Percentiles rank a stretch among this genome's conserved stretches.
phyloP scores from a whole-genome alignment of 2,329 filamentous ascomycete genomes.

The Metarhizium album region DNA sequence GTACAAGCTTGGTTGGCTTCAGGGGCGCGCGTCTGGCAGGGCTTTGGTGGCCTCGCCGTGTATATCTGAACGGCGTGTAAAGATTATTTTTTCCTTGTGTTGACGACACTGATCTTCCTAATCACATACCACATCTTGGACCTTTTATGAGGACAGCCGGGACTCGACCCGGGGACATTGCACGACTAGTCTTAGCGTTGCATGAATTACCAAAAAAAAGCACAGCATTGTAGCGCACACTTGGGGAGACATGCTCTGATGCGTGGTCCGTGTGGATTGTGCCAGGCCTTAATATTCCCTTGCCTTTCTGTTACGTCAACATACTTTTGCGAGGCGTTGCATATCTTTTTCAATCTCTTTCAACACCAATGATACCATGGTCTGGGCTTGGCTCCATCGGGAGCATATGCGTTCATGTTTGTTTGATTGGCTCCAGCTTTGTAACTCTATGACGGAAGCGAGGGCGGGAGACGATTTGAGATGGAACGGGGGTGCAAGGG shows the following conservation, averaged over 20 bases:
- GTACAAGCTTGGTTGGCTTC: neutral
- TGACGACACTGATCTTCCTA: neutral
- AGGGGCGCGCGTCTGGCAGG: neutral
- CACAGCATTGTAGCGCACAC: neutral
- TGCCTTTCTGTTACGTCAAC: conserved; percentile 8
- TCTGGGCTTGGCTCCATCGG: conserved; percentile 9
- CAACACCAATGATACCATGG: conserved; percentile 20
- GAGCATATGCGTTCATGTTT: conserved; percentile 7
- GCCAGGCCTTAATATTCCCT: conserved; percentile 9
- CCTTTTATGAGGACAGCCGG: neutral
- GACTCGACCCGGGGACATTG: neutral
- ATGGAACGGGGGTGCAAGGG: conserved; percentile 10
- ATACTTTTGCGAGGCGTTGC: conserved; percentile 9
- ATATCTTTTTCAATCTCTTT: conserved; percentile 2
- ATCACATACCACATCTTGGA: conserved; percentile 2
- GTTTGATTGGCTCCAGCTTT: conserved; percentile 11
- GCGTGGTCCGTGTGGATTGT: neutral
- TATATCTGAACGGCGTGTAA: conserved; percentile 20
- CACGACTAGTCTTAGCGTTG: conserved; percentile 3
- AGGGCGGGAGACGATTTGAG: conserved; percentile 7
- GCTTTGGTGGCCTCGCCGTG: conserved; percentile 11
- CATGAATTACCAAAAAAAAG: neutral
- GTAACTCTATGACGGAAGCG: conserved; percentile 16
- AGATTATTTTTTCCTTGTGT: conserved; percentile 11
- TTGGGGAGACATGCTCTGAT: neutral